Conservation (phyloP, 208 protist genomes). For the Crithidia bombi region DNA sequence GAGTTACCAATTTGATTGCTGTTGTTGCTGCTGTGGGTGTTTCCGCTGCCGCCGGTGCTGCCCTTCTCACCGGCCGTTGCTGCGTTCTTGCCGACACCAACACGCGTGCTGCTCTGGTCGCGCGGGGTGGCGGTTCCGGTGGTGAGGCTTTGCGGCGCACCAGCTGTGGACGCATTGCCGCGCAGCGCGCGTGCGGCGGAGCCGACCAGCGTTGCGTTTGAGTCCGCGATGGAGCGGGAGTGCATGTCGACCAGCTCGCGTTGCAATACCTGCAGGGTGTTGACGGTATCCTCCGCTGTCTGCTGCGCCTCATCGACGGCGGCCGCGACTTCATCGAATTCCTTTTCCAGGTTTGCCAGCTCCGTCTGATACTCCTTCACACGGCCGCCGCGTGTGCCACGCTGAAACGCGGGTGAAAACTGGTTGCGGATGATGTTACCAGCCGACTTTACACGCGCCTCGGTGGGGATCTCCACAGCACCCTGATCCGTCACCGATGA, state of each 20-base stretch:
- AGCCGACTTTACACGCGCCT: slow-evolving; percentile 51
- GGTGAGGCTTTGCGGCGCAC: not conserved
- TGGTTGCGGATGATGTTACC: slow-evolving; percentile 85
- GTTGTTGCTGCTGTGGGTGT: not conserved
- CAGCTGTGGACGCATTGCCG: not conserved
- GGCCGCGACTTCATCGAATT: slow-evolving; percentile 36
- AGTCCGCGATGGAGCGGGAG: slow-evolving; percentile 20
- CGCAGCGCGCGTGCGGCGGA: slow-evolving; percentile 21
- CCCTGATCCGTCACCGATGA: slow-evolving; percentile 64
- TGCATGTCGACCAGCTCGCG: slow-evolving; percentile 25
- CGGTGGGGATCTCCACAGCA: slow-evolving; percentile 59
- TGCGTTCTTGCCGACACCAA: not conserved
- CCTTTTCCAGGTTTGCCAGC: slow-evolving; percentile 33
- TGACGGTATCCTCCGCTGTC: slow-evolving; percentile 13
- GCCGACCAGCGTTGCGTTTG: slow-evolving; percentile 9
- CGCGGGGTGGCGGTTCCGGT: not conserved
- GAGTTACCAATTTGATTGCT: not conserved
- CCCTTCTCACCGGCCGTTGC: not conserved
- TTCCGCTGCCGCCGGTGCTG: not conserved
- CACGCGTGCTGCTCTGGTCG: slow-evolving; percentile 3
- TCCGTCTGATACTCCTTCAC: slow-evolving; percentile 56
- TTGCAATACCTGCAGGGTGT: slow-evolving; percentile 25
- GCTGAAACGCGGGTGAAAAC: slow-evolving; percentile 87
- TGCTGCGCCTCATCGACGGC: slow-evolving; percentile 17
- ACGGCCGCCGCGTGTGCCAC: slow-evolving; percentile 50